Percentiles rank a stretch among this genome's conserved stretches.
phyloP scores from a whole-genome alignment of 345 rosid species.

The Populus euphratica region DNA sequence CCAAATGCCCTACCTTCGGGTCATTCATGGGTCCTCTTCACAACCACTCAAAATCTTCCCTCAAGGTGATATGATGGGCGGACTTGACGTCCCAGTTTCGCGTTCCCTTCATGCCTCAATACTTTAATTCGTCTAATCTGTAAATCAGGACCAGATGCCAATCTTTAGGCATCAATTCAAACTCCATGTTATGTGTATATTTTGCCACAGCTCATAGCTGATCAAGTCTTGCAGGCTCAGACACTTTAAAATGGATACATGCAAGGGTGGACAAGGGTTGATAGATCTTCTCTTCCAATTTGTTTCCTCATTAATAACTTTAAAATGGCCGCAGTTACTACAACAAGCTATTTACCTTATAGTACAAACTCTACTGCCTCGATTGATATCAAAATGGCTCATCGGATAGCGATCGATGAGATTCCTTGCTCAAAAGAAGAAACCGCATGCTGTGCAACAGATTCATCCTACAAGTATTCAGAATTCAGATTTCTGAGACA shows the following conservation, averaged over 20 bases:
- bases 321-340: neutral
- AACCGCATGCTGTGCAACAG: neutral
- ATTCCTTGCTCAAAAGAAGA: neutral
- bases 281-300: neutral
- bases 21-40: neutral
- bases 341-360: neutral
- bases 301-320: neutral
- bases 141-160: neutral
- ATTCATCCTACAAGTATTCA: neutral
- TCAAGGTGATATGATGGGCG: neutral
- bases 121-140: neutral
- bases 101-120: neutral
- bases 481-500: conserved; percentile 1
- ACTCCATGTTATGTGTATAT: neutral
- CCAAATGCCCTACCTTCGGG: neutral
- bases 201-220: neutral
- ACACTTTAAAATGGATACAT: neutral
- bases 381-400: neutral
- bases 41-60: neutral
- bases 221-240: neutral
- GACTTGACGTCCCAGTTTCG: neutral
- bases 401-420: neutral
- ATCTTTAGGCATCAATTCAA: neutral
- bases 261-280: neutral
- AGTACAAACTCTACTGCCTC: neutral